A percentile compares a stretch with the other conserved stretches of the same genome.
These are phyloP conservation scores for Euphorbia tirucalli DNA, from an alignment of 345 rosid genomes.

Conservation along the genomic window DNA sequence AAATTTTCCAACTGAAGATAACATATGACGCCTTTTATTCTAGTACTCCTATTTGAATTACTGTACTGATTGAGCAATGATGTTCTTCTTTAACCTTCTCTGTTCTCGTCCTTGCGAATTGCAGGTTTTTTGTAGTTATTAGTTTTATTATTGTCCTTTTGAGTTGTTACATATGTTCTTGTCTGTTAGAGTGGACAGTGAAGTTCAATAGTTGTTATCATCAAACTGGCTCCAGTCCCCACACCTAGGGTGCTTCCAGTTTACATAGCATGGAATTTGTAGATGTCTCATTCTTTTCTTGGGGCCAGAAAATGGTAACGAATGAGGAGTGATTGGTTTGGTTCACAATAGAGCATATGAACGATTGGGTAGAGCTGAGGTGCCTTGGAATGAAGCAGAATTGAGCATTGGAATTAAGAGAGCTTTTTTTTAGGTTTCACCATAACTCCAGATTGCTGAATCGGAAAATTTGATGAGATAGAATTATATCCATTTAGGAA, in stretches of 20 bases:
- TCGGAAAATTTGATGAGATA: too few relatives aligned
- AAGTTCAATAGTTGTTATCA: background rate
- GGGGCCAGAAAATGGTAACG: background rate
- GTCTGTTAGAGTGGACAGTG: background rate
- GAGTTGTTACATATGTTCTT: background rate
- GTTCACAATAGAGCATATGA: background rate
- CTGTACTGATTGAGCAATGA: too few relatives aligned
- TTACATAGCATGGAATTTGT: background rate
- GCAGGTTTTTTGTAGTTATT: background rate
- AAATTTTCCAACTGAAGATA: background rate
- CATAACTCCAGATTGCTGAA: too few relatives aligned
- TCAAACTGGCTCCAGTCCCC: background rate
- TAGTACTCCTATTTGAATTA: background rate
- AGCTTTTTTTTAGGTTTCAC: too few relatives aligned
- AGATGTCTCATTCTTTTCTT: background rate
- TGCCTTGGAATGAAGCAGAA: too few relatives aligned
- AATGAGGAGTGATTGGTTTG: background rate
- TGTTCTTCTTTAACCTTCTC: background rate
- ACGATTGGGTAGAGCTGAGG: too few relatives aligned
- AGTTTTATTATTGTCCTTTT: background rate
- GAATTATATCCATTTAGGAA: background rate
- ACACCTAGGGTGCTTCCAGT: background rate
- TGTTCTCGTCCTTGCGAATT: background rate
- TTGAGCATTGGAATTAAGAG: too few relatives aligned
- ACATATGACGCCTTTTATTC: background rate